Base-by-base conservation (phyloP, 495 filamentous ascomycete genomes). In the Neurospora hispaniola region DNA sequence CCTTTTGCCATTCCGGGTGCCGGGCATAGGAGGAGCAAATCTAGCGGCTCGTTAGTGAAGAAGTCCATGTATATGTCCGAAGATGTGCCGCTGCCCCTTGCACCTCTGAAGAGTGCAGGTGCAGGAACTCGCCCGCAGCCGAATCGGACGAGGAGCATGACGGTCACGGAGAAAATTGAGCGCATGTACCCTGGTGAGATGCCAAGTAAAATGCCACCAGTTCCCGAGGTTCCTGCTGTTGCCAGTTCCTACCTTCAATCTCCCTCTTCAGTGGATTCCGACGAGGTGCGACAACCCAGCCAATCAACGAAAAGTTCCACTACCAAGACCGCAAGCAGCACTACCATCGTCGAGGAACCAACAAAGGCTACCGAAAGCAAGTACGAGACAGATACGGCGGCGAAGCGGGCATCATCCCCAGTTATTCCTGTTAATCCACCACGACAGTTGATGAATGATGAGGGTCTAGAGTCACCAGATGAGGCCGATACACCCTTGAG, bases 101-200 rank as follows among this genome's bases (percentile, higher is more conserved):
- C 81, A 41, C 79, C 84, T 0, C 85, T 85, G n/a, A 83, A 78
- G 43, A 82, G 78, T 44, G 81, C 81, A 5, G 76, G 76, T 6
- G 75, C 76, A 44, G 71, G 74, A 0, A 42, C 73, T 14, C 75
- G 83, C 14, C 79, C 80, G 4, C 76, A 82, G 35, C 80, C 85
- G 3, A 86, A 85, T 72, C 78, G 83, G 70, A 85, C 84, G 18
- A 85, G 84, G 80, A 87, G 86, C 74, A 87, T 86, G 86, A 86
- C 86, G 1, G 80, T 86, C 39, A 79, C 87, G 27, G 86, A 87
- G 73, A 88, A 86, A 75, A 83, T 87, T 73, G 78, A 78, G 18
- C 74, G 85, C 14, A 75, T 88, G 23, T 88, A 86, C 73, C 80
- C 84, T 16, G 76, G 75, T 16, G 54, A 66, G 31, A 18, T 66